Conservation (phyloP, 2,329 filamentous ascomycete species). For the Verticillium albo-atrum region DNA sequence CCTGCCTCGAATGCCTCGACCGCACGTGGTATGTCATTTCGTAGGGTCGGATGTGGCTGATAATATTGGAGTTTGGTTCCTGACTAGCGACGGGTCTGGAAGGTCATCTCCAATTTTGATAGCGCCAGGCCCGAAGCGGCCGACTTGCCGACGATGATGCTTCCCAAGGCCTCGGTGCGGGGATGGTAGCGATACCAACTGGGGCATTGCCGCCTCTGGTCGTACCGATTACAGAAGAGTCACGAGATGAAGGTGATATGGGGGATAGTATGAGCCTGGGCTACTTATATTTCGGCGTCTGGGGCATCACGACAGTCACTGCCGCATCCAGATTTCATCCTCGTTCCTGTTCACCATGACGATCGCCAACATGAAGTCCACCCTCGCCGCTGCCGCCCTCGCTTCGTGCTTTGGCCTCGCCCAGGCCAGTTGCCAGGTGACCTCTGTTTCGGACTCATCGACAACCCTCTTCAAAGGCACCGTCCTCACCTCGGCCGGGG, state of each 20-base stretch:
- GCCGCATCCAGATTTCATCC: no score
- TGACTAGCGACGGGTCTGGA: neutral
- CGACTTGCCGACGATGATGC: neutral
- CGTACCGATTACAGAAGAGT: no score
- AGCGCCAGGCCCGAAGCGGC: neutral
- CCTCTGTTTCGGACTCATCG: neutral
- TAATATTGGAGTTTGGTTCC: neutral
- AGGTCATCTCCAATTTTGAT: neutral
- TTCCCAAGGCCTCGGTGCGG: neutral
- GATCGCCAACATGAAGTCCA: neutral
- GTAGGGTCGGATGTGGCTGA: neutral
- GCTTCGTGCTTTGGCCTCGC: neutral
- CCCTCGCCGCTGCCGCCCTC: neutral
- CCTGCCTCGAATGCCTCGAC: neutral
- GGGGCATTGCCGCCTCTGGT: no score
- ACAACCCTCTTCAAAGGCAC: slow-evolving; percentile 5
- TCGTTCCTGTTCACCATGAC: neutral
- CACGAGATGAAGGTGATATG: no score
- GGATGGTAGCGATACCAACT: neutral
- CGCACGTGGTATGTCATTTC: neutral
- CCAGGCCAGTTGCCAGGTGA: neutral
- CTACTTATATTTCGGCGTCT: no score
- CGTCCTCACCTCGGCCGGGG: slow-evolving; percentile 4
- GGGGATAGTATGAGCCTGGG: no score
- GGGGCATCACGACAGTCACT: no score